Percentiles rank a stretch among this genome's conserved stretches.
Conservation (phyloP, 83 land plant species). For the Picea engelmannii region DNA sequence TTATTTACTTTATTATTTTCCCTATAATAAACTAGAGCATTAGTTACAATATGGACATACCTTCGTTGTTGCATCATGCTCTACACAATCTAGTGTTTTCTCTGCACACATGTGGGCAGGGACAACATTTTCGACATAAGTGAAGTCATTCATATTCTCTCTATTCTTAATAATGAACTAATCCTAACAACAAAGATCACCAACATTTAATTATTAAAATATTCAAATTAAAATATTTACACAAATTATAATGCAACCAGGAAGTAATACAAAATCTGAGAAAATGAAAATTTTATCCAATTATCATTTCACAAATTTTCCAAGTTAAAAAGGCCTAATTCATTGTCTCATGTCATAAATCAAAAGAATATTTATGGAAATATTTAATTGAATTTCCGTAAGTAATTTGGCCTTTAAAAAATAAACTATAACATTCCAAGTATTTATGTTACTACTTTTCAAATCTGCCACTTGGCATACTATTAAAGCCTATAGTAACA, state of each 20-base stretch:
- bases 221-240: background rate
- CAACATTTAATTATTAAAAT: background rate
- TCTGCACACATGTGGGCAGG: slow-evolving; percentile 88
- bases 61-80: slow-evolving; percentile 69
- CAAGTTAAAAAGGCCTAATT: background rate
- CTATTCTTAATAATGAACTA: slow-evolving; percentile 81
- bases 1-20: background rate
- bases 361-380: background rate
- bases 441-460: background rate
- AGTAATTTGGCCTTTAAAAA: too few species aligned
- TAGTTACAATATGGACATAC: slow-evolving; percentile 27
- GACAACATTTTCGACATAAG: slow-evolving; percentile 85
- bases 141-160: slow-evolving; percentile 78
- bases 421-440: background rate
- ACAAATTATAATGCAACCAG: background rate
- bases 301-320: background rate
- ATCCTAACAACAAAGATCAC: background rate
- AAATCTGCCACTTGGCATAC: background rate
- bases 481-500: background rate
- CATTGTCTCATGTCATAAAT: background rate
- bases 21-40: background rate
- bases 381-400: too few species aligned
- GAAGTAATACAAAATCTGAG: background rate
- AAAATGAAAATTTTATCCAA: background rate
- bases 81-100: slow-evolving; percentile 39